A percentile compares a stretch with the other conserved stretches of the same genome.
These are phyloP conservation scores for Dalbergia cultrata DNA, from an alignment of 306 rosid species.

Conservation along the genomic window DNA sequence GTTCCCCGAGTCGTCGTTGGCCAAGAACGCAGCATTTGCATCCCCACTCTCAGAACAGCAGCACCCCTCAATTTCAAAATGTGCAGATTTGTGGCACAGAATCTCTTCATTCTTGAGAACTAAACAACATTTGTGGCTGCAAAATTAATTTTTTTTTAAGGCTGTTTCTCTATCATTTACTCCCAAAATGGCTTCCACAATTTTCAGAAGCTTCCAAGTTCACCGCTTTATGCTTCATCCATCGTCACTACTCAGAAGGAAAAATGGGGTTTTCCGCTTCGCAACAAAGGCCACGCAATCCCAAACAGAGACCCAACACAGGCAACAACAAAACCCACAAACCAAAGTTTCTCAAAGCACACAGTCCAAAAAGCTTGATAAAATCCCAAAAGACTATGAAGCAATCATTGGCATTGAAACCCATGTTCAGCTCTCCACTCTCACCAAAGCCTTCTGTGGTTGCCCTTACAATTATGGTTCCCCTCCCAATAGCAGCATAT, in stretches of 20 bases:
- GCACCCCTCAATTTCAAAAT: background rate
- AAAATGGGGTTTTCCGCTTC: slow-evolving; percentile 55
- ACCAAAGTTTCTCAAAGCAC: slow-evolving; percentile 59
- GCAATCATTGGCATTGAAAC: slow-evolving; percentile 89
- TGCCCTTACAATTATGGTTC: slow-evolving; percentile 89
- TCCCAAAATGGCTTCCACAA: slow-evolving; percentile 66
- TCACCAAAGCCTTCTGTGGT: slow-evolving; percentile 86
- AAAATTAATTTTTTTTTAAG: background rate
- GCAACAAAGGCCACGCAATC: slow-evolving; percentile 66
- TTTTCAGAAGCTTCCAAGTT: slow-evolving; percentile 71
- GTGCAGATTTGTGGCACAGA: background rate
- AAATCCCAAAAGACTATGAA: slow-evolving; percentile 73
- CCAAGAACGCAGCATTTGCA: slow-evolving; percentile 27
- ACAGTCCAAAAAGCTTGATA: slow-evolving; percentile 63
- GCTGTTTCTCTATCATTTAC: background rate
- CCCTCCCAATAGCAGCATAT: slow-evolving; percentile 72
- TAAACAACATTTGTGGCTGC: background rate
- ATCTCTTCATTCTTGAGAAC: background rate
- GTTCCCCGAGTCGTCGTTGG: slow-evolving; percentile 4
- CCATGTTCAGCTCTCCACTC: slow-evolving; percentile 93
- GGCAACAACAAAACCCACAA: slow-evolving; percentile 48
- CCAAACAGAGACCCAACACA: slow-evolving; percentile 71
- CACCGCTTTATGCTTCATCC: slow-evolving; percentile 62
- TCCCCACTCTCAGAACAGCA: background rate
- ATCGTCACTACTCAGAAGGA: slow-evolving; percentile 57